phyloP scores from a whole-genome alignment of 441 rosid species.

The Theobroma grandiflorum region DNA sequence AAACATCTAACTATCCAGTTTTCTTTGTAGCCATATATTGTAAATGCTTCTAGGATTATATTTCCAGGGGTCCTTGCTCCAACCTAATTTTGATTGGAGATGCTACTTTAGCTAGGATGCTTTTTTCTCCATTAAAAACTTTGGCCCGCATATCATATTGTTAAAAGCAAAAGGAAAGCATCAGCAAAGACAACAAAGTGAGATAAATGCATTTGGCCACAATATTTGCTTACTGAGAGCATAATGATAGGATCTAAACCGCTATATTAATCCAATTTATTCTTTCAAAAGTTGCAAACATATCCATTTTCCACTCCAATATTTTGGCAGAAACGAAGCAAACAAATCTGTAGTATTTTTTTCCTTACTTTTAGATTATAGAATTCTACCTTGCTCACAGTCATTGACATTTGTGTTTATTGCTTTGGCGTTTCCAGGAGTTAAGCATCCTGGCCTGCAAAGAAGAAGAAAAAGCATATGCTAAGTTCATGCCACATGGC shows the following conservation, averaged over 20 bases:
- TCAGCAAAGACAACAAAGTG: no score
- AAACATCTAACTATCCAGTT: neutral
- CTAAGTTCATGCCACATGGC: slow-evolving; percentile 15
- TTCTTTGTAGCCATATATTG: neutral
- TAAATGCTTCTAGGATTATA: no score
- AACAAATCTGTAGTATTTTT: neutral
- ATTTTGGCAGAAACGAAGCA: neutral
- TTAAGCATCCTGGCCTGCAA: slow-evolving; percentile 36
- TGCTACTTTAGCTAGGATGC: no score
- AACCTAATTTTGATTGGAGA: no score
- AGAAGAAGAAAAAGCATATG: slow-evolving; percentile 12
- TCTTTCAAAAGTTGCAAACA: neutral
- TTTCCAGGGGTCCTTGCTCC: no score
- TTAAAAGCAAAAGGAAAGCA: no score
- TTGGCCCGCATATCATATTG: no score
- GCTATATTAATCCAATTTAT: neutral
- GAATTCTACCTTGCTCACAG: slow-evolving; percentile 34
- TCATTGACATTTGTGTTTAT: slow-evolving; percentile 3
- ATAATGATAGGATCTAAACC: neutral
- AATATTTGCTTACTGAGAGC: neutral
- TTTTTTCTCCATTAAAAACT: no score
- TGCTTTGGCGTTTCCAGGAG: slow-evolving; percentile 20
- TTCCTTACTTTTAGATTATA: neutral
- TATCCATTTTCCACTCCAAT: neutral
- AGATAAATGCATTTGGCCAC: neutral